A percentile compares a stretch with the other conserved stretches of the same genome.
These are phyloP conservation scores for Elaeis guineensis DNA, from an alignment of 176 grass and related monocot species.

Conservation along the genomic window DNA sequence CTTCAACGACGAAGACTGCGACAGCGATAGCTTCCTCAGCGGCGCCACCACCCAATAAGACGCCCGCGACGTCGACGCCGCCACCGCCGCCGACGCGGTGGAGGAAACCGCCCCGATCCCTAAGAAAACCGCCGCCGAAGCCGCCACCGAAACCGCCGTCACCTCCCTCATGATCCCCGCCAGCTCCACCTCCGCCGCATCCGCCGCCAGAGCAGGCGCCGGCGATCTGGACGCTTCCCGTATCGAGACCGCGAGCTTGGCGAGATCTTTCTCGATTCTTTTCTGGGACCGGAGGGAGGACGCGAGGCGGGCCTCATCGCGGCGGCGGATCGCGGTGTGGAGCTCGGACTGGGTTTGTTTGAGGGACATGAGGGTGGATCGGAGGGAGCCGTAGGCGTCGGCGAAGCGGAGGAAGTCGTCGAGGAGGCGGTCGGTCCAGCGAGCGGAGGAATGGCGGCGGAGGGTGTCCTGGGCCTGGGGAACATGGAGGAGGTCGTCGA, in stretches of 20 bases:
- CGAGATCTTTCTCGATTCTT: slow-evolving; percentile 41
- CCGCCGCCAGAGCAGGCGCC: neutral
- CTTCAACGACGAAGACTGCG: slow-evolving; percentile 21
- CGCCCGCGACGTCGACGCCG: neutral
- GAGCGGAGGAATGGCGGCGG: neutral
- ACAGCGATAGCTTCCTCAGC: slow-evolving; percentile 32
- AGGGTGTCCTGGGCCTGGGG: slow-evolving; percentile 37
- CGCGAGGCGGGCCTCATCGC: slow-evolving; percentile 25
- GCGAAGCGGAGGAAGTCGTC: slow-evolving; percentile 62
- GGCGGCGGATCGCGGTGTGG: slow-evolving; percentile 31
- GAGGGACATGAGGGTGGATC: slow-evolving; percentile 35
- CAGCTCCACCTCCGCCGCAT: slow-evolving; percentile 29
- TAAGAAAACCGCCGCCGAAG: slow-evolving; percentile 33
- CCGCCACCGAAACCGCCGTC: slow-evolving; percentile 23
- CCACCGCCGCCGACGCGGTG: slow-evolving; percentile 9
- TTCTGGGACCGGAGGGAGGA: slow-evolving; percentile 28
- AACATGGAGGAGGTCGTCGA: slow-evolving; percentile 39
- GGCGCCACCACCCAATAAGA: slow-evolving; percentile 10
- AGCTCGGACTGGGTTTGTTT: slow-evolving; percentile 35
- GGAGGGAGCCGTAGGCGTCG: slow-evolving; percentile 58
- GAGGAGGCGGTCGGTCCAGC: slow-evolving; percentile 35
- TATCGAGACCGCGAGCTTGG: neutral
- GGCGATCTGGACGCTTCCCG: slow-evolving; percentile 1
- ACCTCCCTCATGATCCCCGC: slow-evolving; percentile 38
- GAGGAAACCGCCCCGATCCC: slow-evolving; percentile 30